These are phyloP conservation scores for Theileria parva DNA, from an alignment of 169 alveolate species.

Conservation along the genomic window DNA sequence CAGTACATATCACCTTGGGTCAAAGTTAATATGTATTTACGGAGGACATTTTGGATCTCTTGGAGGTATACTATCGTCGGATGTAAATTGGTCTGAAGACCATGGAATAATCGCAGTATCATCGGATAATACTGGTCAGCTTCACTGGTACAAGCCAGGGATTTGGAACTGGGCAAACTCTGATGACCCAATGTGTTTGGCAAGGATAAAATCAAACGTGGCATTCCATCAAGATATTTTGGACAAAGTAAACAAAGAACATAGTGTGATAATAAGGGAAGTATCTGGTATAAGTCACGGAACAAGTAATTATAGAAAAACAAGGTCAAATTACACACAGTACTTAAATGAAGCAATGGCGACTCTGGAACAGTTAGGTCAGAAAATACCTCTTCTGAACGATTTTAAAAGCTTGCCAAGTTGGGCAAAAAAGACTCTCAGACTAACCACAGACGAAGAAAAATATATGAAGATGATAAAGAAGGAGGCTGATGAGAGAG, in stretches of 20 bases:
- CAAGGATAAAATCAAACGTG: constrained; percentile 32
- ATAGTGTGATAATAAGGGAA: constrained; percentile 17
- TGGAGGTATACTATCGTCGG: constrained; percentile 59
- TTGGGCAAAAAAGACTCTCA: constrained; percentile 49
- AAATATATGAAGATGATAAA: constrained; percentile 34
- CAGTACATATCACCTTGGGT: constrained; percentile 38
- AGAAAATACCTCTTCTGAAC: constrained; percentile 14
- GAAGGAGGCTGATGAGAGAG: constrained; percentile 42
- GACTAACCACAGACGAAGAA: constrained; percentile 45
- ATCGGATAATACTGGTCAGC: constrained; percentile 55
- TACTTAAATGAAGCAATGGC: constrained; percentile 28
- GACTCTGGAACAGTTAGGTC: neutral
- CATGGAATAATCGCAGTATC: constrained; percentile 52
- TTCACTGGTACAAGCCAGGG: constrained; percentile 65
- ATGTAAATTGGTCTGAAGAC: constrained; percentile 44
- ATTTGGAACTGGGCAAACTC: constrained; percentile 64
- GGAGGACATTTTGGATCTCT: constrained; percentile 54
- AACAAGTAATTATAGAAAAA: constrained; percentile 46
- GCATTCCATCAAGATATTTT: constrained; percentile 30
- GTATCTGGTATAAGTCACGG: constrained; percentile 22
- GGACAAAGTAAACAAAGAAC: constrained; percentile 30
- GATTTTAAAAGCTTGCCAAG: constrained; percentile 53
- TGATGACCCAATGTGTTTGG: constrained; percentile 59
- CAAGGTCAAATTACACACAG: constrained; percentile 35
- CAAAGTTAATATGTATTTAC: constrained; percentile 53